Percentiles rank a stretch among this genome's conserved stretches.
phyloP scores from a whole-genome alignment of 2,329 filamentous ascomycete genomes.

The Aspergillus awamori region DNA sequence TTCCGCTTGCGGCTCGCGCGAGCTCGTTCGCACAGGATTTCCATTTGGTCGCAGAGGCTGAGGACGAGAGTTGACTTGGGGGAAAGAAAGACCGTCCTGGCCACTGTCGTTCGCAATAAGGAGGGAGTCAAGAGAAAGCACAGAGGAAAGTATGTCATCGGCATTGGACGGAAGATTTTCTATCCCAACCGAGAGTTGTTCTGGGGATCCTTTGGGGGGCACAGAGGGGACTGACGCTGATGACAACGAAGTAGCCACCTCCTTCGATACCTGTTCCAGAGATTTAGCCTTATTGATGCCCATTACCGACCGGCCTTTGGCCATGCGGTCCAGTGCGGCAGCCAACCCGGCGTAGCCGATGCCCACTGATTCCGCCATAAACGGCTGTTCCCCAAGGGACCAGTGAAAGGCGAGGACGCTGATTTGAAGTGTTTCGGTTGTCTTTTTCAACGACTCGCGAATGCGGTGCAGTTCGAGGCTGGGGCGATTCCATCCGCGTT shows the following conservation, averaged over 20 bases:
- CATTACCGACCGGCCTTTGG: slow-evolving; percentile 35
- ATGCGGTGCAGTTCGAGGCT: slow-evolving; percentile 25
- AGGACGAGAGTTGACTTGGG: not conserved
- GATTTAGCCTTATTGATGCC: slow-evolving; percentile 33
- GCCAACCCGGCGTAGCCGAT: slow-evolving; percentile 70
- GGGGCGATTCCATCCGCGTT: slow-evolving; percentile 58
- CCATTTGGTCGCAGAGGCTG: not conserved
- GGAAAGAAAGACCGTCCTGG: not conserved
- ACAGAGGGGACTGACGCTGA: slow-evolving; percentile 22
- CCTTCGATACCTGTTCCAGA: slow-evolving; percentile 14
- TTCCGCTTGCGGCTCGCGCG: slow-evolving; percentile 5
- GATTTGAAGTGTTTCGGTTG: slow-evolving; percentile 64
- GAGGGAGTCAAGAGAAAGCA: slow-evolving; percentile 32
- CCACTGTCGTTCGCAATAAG: slow-evolving; percentile 13
- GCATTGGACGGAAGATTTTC: slow-evolving; percentile 12
- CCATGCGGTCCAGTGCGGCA: slow-evolving; percentile 61
- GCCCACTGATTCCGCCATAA: slow-evolving; percentile 60
- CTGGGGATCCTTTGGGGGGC: slow-evolving; percentile 31
- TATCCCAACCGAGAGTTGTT: slow-evolving; percentile 13
- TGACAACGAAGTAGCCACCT: slow-evolving; percentile 1
- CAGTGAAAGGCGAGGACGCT: slow-evolving; percentile 69
- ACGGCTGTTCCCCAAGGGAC: slow-evolving; percentile 62
- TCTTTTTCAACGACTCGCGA: slow-evolving; percentile 58
- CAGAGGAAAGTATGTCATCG: slow-evolving; percentile 34
- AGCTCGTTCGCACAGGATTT: slow-evolving; percentile 1